These are phyloP conservation scores for Paraphoma chrysanthemicola DNA, from an alignment of 2,329 filamentous ascomycete genomes.

Conservation along the genomic window DNA sequence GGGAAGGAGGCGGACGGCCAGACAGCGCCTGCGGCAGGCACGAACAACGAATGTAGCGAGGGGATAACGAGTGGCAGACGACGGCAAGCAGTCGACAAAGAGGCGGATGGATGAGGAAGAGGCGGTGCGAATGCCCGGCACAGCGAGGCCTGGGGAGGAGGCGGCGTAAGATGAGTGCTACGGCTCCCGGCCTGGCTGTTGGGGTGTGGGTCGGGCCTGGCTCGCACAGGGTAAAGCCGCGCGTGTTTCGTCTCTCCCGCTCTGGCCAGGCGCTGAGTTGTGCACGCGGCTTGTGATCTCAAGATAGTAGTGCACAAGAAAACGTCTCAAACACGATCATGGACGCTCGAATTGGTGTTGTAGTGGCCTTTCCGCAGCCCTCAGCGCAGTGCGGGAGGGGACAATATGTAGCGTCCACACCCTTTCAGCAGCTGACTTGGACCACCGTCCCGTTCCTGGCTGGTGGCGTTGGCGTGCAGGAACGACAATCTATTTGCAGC, in stretches of 20 bases:
- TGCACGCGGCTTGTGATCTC: constrained; percentile 16
- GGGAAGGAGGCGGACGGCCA: constrained; percentile 8
- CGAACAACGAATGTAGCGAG: constrained; percentile 1
- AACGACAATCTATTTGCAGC: constrained; percentile 26
- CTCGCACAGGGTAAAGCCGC: constrained; percentile 12
- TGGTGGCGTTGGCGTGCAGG: constrained; percentile 8
- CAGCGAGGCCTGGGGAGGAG: background rate
- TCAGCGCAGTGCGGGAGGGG: constrained; percentile 3
- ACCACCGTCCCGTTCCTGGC: constrained; percentile 13
- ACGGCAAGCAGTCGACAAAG: background rate
- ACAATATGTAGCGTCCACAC: constrained; percentile 3
- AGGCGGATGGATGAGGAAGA: constrained; percentile 1
- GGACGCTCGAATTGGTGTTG: constrained; percentile 3
- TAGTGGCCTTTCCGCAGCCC: background rate
- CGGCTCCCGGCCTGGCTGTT: constrained; percentile 14
- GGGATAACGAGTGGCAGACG: constrained; percentile 19
- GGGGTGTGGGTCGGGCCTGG: constrained; percentile 18
- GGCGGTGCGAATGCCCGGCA: constrained; percentile 2
- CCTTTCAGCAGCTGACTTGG: constrained; percentile 10
- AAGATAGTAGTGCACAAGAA: constrained; percentile 3
- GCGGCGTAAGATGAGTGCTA: constrained; percentile 14
- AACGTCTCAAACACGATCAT: constrained; percentile 8
- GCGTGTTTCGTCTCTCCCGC: constrained; percentile 27
- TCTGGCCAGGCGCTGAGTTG: constrained; percentile 19
- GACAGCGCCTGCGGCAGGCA: constrained; percentile 4